These are phyloP conservation scores for Copromyces sp. DNA, from an alignment of 495 filamentous ascomycete species.

Conservation along the genomic window DNA sequence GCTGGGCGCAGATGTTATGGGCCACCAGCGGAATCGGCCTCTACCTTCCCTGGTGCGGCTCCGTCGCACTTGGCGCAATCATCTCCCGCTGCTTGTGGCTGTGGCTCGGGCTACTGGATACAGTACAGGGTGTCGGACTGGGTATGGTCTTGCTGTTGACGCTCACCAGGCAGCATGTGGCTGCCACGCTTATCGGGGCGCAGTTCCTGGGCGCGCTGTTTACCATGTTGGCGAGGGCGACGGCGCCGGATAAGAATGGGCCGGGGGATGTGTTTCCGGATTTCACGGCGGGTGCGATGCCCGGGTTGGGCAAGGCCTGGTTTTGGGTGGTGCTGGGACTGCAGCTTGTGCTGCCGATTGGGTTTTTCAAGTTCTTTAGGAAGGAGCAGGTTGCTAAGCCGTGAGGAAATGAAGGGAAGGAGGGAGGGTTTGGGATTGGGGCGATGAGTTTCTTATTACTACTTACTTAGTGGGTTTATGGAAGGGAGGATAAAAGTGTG, in stretches of 20 bases:
- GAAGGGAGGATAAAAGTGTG: not conserved
- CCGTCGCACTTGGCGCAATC: slow-evolving; percentile 35
- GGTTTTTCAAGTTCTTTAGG: slow-evolving; percentile 56
- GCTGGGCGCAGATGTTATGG: slow-evolving; percentile 58
- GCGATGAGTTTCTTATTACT: no score
- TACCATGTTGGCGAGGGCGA: slow-evolving; percentile 46
- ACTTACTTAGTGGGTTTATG: no score
- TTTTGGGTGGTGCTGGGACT: slow-evolving; percentile 55
- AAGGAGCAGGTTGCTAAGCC: slow-evolving; percentile 64
- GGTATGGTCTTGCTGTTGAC: slow-evolving; percentile 54
- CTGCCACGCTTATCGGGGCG: slow-evolving; percentile 44
- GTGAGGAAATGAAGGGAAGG: slow-evolving; percentile 7
- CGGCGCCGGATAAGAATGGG: slow-evolving; percentile 44
- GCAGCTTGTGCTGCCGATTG: slow-evolving; percentile 51
- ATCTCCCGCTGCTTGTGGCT: slow-evolving; percentile 48
- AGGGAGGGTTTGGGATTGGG: not conserved
- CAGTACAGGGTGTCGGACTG: slow-evolving; percentile 47
- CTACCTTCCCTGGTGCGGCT: slow-evolving; percentile 48
- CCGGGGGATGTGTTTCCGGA: slow-evolving; percentile 53
- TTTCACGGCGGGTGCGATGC: slow-evolving; percentile 27
- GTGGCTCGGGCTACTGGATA: slow-evolving; percentile 51
- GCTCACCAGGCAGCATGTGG: slow-evolving; percentile 48
- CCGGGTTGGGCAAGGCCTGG: slow-evolving; percentile 43
- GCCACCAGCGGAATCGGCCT: slow-evolving; percentile 40
- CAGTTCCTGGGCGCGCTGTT: slow-evolving; percentile 44